Base-by-base conservation (phyloP, 352 stramenopile genomes). In the Globisporangium paddicum region DNA sequence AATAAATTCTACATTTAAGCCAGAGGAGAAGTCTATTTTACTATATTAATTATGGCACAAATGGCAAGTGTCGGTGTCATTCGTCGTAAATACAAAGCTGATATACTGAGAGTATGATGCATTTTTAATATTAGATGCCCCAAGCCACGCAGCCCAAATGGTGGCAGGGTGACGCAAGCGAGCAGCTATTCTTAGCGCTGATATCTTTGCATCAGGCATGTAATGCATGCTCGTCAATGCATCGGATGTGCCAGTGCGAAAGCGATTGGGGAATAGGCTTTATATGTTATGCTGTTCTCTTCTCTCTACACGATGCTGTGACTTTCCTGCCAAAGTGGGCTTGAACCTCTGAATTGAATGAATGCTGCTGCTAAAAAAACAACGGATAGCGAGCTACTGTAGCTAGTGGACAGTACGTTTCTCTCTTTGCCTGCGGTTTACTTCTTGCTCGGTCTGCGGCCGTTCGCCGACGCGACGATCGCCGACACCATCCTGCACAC, bases 401-500 rank as follows among this genome's bases (percentile, higher is more conserved):
- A n/a, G n/a, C n/a, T n/a, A n/a, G n/a, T n/a, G n/a, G n/a, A n/a
- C n/a, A n/a, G n/a, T n/a, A 26, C 4, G 18, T 57, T 18, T 13
- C 32, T 16, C 35, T 10, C 51, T 34, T 26, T 26, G 23, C 23
- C 35, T 35, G 28, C 25, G 16, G 4, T n/a, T 59, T 57, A 62
- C 35, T 56, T 62, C 34, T 60, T 60, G 34, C 46, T 54, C 16
- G 59, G 42, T 32, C 50, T 60, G 42, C 68, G 71, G 32, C 71
- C 71, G 65, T 84, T 86, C 25, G 81, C 72, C 28, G 81, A 88
- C 46, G 73, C 75, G 34, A 93, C 81, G 55, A 93, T 93, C 55
- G 83, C 79, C 46, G 83, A 93, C 28, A 93, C 83, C 83, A 93
- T 93, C 83, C 82, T 93, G 45, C 3, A 18, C 2, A 40, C 21